Conservation (phyloP, 2,329 filamentous ascomycete species). For the Zasmidium citrigriseum region DNA sequence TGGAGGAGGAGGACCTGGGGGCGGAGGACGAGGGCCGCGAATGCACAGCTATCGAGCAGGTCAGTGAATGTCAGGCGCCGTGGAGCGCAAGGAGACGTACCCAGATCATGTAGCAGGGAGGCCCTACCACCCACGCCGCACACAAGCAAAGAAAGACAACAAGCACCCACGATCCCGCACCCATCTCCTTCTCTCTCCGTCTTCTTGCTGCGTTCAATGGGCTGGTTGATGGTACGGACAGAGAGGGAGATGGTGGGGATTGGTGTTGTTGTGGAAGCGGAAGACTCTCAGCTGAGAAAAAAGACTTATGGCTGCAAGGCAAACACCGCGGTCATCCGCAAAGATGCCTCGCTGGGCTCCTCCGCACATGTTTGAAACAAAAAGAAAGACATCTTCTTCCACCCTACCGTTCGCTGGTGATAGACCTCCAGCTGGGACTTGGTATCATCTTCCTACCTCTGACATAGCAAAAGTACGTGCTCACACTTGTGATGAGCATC, state of each 20-base stretch:
- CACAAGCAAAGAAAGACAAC: no score
- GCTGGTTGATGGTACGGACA: neutral
- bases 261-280: neutral
- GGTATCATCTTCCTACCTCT: neutral
- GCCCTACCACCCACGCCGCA: no score
- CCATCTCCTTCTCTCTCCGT: neutral
- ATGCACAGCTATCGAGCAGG: no score
- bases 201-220: neutral
- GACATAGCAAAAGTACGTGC: no score
- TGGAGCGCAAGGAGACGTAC: no score
- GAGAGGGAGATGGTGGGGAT: neutral
- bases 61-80: no score
- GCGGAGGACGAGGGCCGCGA: no score
- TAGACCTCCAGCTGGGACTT: neutral
- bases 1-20: no score
- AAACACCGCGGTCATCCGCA: neutral
- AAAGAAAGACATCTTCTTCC: neutral
- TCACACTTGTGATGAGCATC: no score
- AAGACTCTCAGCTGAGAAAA: neutral
- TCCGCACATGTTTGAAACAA: neutral
- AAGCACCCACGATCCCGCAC: neutral
- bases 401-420: neutral
- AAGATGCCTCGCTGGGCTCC: neutral
- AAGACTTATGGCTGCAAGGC: neutral
- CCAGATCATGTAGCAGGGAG: no score